These are phyloP conservation scores for Capsella rubella DNA, from an alignment of 441 rosid genomes.

Conservation along the genomic window DNA sequence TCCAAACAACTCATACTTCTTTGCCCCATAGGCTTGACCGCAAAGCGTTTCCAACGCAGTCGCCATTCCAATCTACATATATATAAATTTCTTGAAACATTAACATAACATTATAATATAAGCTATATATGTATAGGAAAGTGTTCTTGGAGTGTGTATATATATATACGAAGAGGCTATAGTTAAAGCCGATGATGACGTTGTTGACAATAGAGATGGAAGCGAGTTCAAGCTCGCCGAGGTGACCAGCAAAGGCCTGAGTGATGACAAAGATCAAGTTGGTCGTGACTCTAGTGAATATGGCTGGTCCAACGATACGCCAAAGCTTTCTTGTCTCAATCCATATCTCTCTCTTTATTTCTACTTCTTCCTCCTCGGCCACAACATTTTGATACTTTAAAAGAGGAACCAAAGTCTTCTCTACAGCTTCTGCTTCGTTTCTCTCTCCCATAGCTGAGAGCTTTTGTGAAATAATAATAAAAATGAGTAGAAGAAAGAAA, in stretches of 20 bases:
- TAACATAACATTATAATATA: not conserved
- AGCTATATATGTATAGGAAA: not conserved
- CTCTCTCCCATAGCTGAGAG: slow-evolving; percentile 9
- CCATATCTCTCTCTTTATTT: slow-evolving; percentile 45
- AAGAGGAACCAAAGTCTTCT: not conserved
- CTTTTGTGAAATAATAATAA: not conserved
- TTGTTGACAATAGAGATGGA: slow-evolving; percentile 77
- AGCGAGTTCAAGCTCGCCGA: slow-evolving; percentile 83
- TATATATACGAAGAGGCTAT: slow-evolving; percentile 66
- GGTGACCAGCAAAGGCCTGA: slow-evolving; percentile 85
- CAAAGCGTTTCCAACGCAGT: slow-evolving; percentile 7
- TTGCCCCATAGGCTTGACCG: not conserved
- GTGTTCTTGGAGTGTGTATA: not conserved
- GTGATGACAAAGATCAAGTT: slow-evolving; percentile 66
- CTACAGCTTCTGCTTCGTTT: not conserved
- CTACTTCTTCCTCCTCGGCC: slow-evolving; percentile 16
- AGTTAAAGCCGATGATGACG: slow-evolving; percentile 83
- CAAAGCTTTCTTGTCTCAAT: slow-evolving; percentile 72
- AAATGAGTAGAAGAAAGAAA: not conserved
- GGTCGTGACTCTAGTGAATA: slow-evolving; percentile 41
- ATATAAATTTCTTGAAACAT: not conserved
- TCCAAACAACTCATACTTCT: not conserved
- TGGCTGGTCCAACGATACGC: slow-evolving; percentile 3
- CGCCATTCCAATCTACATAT: not conserved
- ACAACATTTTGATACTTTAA: not conserved